Conservation (phyloP, 257 asterid species). For the Solanum gracilifrons region DNA sequence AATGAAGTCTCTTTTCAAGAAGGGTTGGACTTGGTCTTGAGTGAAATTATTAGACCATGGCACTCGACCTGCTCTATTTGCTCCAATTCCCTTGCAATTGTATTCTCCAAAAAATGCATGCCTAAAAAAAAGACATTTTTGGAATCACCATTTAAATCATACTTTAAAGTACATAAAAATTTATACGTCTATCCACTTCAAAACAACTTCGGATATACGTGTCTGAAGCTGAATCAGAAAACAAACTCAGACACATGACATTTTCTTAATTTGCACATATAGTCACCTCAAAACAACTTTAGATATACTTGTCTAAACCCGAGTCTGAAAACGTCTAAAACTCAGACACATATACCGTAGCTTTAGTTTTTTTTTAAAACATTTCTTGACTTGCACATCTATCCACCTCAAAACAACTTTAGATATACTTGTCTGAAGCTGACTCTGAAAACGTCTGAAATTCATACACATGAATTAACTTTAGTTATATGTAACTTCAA, state of each 20-base stretch:
- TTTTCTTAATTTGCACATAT: not conserved
- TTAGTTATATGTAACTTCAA: not conserved
- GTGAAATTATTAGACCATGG: conserved; percentile 47
- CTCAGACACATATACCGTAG: not conserved
- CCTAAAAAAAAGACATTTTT: conserved; percentile 16
- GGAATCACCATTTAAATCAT: not conserved
- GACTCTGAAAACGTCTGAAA: no score
- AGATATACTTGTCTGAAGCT: not conserved
- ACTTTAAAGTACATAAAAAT: not conserved
- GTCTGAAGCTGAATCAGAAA: not conserved
- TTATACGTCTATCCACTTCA: not conserved
- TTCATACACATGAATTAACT: fast-evolving
- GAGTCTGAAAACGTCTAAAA: not conserved
- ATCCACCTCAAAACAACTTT: not conserved
- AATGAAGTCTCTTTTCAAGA: conserved; percentile 35
- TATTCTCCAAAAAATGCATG: conserved; percentile 56
- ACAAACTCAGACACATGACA: not conserved
- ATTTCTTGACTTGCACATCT: not conserved
- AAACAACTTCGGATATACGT: no score
- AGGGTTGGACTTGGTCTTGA: conserved; percentile 26
- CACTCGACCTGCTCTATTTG: conserved; percentile 33
- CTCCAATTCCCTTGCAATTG: conserved; percentile 57
- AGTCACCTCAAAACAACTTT: not conserved
- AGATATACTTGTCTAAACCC: no score
- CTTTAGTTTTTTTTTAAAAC: not conserved